These are phyloP conservation scores for Cercophora newfieldiana DNA, from an alignment of 495 filamentous ascomycete species.

Conservation along the genomic window DNA sequence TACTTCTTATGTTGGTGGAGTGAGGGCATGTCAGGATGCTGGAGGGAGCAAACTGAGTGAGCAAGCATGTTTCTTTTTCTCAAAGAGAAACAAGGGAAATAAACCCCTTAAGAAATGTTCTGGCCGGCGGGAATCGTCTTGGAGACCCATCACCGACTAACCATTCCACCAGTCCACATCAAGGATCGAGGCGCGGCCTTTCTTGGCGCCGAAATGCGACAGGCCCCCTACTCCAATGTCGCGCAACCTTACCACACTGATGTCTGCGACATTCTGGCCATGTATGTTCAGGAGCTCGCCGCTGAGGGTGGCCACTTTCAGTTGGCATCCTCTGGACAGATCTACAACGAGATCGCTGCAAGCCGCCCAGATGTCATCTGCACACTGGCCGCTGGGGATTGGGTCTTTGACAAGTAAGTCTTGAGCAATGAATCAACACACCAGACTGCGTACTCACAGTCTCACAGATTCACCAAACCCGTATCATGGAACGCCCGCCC, in stretches of 20 bases:
- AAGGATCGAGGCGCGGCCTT: slow-evolving; percentile 8
- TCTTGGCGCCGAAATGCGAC: slow-evolving; percentile 9
- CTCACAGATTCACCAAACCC: not conserved
- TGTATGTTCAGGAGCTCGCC: slow-evolving; percentile 1
- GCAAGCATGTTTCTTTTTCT: too few relatives aligned
- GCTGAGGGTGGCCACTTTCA: not conserved
- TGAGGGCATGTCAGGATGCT: slow-evolving; percentile 9
- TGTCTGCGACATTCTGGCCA: slow-evolving; percentile 12
- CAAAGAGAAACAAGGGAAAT: too few relatives aligned
- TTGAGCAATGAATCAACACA: too few relatives aligned
- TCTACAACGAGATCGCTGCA: slow-evolving; percentile 18
- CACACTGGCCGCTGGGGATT: slow-evolving; percentile 9
- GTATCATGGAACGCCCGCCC: slow-evolving; percentile 1
- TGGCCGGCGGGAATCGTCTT: too few relatives aligned
- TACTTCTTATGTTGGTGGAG: slow-evolving; percentile 7
- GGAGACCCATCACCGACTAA: not conserved
- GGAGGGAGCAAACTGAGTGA: too few relatives aligned
- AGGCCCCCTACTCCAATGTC: not conserved
- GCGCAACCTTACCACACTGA: slow-evolving; percentile 17
- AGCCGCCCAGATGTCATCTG: slow-evolving; percentile 15
- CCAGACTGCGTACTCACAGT: not conserved
- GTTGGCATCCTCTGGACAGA: slow-evolving; percentile 7
- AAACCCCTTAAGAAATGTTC: too few relatives aligned
- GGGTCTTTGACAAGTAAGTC: slow-evolving; percentile 17
- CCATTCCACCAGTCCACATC: slow-evolving; percentile 4